Percentiles rank a stretch among this genome's conserved stretches.
These are phyloP conservation scores for Neofusicoccum sp. DNA, from an alignment of 2,329 filamentous ascomycete species.

Conservation along the genomic window DNA sequence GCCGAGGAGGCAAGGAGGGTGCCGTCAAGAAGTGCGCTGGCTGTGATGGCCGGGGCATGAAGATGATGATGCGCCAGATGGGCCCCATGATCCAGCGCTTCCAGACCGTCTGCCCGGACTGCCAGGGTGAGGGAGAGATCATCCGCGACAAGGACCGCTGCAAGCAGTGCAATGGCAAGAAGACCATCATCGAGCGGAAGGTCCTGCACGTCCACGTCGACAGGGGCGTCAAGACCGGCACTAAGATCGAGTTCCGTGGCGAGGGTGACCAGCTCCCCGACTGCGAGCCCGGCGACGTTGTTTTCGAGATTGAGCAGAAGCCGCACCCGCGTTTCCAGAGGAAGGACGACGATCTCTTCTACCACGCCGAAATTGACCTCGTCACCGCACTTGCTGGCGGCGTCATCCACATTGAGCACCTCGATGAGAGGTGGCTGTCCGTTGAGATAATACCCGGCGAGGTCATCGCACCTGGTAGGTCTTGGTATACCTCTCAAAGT, in stretches of 20 bases:
- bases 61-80: constrained; percentile 99
- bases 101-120: constrained; percentile 98
- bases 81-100: constrained; percentile 99
- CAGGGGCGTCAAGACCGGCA: constrained; percentile 86
- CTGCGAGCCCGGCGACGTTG: constrained; percentile 89
- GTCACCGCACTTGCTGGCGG: constrained; percentile 92
- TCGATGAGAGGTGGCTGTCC: constrained; percentile 94
- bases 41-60: constrained; percentile 95
- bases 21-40: constrained; percentile 90
- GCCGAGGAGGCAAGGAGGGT: constrained; percentile 93
- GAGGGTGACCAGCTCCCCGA: constrained; percentile 96
- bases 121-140: constrained; percentile 93
- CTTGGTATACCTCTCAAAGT: background rate
- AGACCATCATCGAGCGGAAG: constrained; percentile 96
- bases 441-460: constrained; percentile 92
- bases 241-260: constrained; percentile 94
- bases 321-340: constrained; percentile 93
- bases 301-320: constrained; percentile 99
- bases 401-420: constrained; percentile 87
- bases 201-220: constrained; percentile 98
- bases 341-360: constrained; percentile 94
- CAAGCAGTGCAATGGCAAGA: constrained; percentile 96
- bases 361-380: constrained; percentile 91
- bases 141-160: constrained; percentile 97
- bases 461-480: constrained; percentile 85